A percentile compares a stretch with the other conserved stretches of the same genome.
These are phyloP conservation scores for Phylloporus sp. DNA, from an alignment of 1,284 basidiomycete genomes.

Conservation along the genomic window DNA sequence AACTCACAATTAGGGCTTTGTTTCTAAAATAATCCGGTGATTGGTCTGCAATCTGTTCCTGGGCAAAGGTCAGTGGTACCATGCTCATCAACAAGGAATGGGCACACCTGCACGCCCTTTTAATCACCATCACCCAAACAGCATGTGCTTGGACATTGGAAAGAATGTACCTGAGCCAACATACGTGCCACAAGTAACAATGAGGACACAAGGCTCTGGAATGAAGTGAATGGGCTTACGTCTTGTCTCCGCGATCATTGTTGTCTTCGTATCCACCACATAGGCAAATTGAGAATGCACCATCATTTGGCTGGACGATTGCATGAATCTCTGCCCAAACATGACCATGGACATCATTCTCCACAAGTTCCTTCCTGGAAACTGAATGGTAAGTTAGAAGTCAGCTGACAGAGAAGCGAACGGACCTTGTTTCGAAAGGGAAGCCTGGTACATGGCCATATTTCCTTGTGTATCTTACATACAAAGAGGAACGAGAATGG, in stretches of 20 bases:
- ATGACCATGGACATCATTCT: conserved; percentile 24
- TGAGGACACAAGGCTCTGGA: neutral
- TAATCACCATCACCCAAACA: neutral
- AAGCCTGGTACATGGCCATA: conserved; percentile 25
- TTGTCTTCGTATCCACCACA: conserved; percentile 49
- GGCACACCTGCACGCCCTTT: conserved; percentile 16
- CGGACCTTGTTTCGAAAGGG: conserved; percentile 24
- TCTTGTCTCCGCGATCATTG: conserved; percentile 40
- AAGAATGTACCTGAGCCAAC: conserved; percentile 36
- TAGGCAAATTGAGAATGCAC: conserved; percentile 47
- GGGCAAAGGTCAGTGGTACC: neutral
- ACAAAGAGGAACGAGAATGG: no score
- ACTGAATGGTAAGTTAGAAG: neutral
- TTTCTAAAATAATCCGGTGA: conserved; percentile 39
- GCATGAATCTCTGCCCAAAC: conserved; percentile 33
- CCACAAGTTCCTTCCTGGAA: conserved; percentile 13
- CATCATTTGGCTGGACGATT: conserved; percentile 19
- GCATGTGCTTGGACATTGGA: neutral
- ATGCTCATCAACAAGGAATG: neutral
- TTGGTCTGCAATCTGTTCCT: conserved; percentile 40
- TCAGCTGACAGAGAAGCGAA: no score
- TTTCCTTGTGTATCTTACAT: no score
- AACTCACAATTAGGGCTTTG: conserved; percentile 35
- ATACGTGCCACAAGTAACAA: conserved; percentile 38
- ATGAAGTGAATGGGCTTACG: conserved; percentile 35